Conservation (phyloP, 768 basidiomycete genomes). For the Sporobolomyces phaffii region DNA sequence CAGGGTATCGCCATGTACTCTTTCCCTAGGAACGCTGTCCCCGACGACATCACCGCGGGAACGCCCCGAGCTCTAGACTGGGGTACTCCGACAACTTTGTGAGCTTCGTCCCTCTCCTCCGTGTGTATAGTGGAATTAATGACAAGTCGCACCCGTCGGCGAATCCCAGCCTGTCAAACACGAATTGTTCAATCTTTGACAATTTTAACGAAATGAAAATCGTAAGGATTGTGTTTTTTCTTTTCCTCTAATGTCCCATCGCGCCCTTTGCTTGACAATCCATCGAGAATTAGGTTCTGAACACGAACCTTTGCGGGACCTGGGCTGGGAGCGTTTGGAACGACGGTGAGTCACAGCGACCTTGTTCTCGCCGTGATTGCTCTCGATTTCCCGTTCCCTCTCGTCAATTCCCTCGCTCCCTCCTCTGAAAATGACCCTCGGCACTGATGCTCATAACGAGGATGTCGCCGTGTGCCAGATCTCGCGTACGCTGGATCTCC, state of each 20-base stretch:
- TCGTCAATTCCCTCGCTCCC: not conserved
- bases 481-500: not conserved
- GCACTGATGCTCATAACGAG: too few relatives aligned
- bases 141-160: not conserved
- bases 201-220: constrained; percentile 7
- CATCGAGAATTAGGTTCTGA: not conserved
- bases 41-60: not conserved
- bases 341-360: not conserved
- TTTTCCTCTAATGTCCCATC: not conserved
- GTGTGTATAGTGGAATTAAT: not conserved
- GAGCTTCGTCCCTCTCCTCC: not conserved
- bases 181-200: not conserved
- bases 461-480: not conserved
- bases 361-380: not conserved
- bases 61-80: not conserved
- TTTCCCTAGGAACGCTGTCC: not conserved
- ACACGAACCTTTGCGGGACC: not conserved
- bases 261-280: not conserved
- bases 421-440: too few relatives aligned
- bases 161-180: not conserved
- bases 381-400: not conserved
- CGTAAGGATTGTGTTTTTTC: not conserved
- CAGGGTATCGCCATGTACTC: constrained; percentile 6
- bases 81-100: constrained; percentile 1
- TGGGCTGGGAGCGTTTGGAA: not conserved